These are phyloP conservation scores for Falciphora oryzae DNA, from an alignment of 2,329 filamentous ascomycete species.

Conservation along the genomic window DNA sequence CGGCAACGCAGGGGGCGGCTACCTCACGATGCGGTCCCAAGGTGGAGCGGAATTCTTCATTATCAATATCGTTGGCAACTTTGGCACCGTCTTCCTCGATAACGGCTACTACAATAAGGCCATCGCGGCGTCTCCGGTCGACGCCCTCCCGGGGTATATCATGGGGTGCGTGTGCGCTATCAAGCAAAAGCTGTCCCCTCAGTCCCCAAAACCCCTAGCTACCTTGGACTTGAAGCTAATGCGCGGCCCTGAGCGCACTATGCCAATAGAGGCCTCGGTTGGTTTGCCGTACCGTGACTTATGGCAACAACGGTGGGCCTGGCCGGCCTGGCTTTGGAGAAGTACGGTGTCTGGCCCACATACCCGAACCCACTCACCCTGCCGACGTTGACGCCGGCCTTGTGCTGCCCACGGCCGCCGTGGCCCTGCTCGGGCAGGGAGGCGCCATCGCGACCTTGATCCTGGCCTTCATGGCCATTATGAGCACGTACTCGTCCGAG, in stretches of 20 bases:
- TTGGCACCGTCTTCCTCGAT: conserved; percentile 78
- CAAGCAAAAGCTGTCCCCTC: too few species aligned
- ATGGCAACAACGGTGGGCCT: conserved; percentile 86
- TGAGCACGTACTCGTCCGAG: conserved; percentile 74
- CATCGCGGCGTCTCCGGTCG: conserved; percentile 78
- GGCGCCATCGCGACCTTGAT: conserved; percentile 74
- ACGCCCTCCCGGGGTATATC: conserved; percentile 84
- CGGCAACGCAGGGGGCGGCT: conserved; percentile 75
- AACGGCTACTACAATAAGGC: conserved; percentile 93
- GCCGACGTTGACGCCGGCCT: conserved; percentile 76
- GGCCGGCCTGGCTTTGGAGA: conserved; percentile 72
- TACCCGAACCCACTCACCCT: conserved; percentile 65
- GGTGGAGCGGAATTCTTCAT: conserved; percentile 87
- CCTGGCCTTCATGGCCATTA: conserved; percentile 83
- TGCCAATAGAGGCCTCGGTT: conserved; percentile 57
- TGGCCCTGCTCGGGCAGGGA: conserved; percentile 74
- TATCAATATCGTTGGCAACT: conserved; percentile 81
- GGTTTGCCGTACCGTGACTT: conserved; percentile 92
- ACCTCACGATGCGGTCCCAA: conserved; percentile 77
- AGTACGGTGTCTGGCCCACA: conserved; percentile 63
- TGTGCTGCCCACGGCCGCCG: conserved; percentile 78
- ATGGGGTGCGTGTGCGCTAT: conserved; percentile 43
- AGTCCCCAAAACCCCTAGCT: too few species aligned
- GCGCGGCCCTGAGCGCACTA: background rate
- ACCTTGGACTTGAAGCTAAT: too few species aligned